These are phyloP conservation scores for Phytophthora cactorum DNA, from an alignment of 352 stramenopile genomes.

Conservation along the genomic window DNA sequence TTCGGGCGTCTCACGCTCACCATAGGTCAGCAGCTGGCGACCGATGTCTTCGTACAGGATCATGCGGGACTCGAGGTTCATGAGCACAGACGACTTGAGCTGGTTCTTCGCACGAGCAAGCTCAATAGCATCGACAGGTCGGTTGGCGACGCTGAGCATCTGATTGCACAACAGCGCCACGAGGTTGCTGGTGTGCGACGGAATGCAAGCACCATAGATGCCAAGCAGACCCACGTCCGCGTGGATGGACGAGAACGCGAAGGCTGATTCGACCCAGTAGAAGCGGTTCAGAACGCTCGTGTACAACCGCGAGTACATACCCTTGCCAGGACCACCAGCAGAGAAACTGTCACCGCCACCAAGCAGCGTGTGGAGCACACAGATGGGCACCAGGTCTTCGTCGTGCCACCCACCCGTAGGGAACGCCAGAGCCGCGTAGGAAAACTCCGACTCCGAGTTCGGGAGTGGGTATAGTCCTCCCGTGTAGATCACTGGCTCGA, in stretches of 20 bases:
- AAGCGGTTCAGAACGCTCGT: constrained; percentile 97
- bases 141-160: constrained; percentile 88
- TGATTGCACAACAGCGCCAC: constrained; percentile 94
- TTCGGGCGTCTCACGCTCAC: constrained; percentile 90
- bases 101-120: constrained; percentile 98
- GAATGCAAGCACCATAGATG: constrained; percentile 91
- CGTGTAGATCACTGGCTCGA: constrained; percentile 64
- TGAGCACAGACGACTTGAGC: constrained; percentile 99
- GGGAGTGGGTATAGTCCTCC: constrained; percentile 72
- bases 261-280: constrained; percentile 98
- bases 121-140: constrained; percentile 84
- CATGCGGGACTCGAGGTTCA: constrained; percentile 98
- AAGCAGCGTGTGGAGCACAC: constrained; percentile 97
- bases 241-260: constrained; percentile 97
- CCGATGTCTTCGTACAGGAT: constrained; percentile 99
- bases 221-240: constrained; percentile 95
- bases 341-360: constrained; percentile 99
- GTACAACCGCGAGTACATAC: constrained; percentile 99
- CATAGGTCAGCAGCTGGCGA: constrained; percentile 98
- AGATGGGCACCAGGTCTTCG: constrained; percentile 95
- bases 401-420: constrained; percentile 97
- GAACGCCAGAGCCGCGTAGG: constrained; percentile 96
- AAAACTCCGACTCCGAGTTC: constrained; percentile 80
- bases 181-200: constrained; percentile 91
- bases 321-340: constrained; percentile 98